A percentile compares a stretch with the other conserved stretches of the same genome.
These are phyloP conservation scores for Pythium dissimile DNA, from an alignment of 352 stramenopile species.

Conservation along the genomic window DNA sequence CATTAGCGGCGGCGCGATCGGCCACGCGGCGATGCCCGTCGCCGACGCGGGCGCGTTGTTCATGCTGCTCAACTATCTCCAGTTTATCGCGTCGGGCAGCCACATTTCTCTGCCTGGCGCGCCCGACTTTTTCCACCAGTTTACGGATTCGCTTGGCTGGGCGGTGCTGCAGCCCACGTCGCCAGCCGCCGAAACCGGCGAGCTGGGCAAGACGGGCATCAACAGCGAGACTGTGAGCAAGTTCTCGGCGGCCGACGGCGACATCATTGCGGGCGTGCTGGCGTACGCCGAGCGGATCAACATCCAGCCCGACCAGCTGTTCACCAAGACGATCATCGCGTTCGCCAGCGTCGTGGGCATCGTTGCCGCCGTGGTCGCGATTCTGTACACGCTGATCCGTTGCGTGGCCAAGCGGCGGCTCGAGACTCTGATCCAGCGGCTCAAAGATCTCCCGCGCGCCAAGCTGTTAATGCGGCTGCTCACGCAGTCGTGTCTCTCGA, in stretches of 20 bases:
- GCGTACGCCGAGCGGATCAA: conserved; percentile 63
- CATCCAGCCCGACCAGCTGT: conserved; percentile 63
- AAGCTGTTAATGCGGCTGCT: conserved; percentile 68
- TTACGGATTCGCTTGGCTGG: conserved; percentile 72
- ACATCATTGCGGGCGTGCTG: conserved; percentile 72
- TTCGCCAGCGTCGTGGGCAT: conserved; percentile 54
- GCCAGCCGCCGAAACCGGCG: background rate
- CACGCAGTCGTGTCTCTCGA: conserved; percentile 64
- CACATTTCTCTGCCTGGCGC: conserved; percentile 57
- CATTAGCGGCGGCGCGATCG: conserved; percentile 3
- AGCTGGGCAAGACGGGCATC: conserved; percentile 11
- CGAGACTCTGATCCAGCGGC: conserved; percentile 49
- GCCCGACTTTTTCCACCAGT: conserved; percentile 57
- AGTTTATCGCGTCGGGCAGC: conserved; percentile 64
- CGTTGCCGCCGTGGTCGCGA: conserved; percentile 54
- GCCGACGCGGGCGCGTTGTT: conserved; percentile 52
- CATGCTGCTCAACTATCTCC: conserved; percentile 68
- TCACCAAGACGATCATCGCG: conserved; percentile 67
- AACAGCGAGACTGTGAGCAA: conserved; percentile 31
- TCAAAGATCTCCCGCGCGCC: conserved; percentile 64
- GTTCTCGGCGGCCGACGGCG: conserved; percentile 57
- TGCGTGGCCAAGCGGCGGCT: conserved; percentile 42
- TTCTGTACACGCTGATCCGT: conserved; percentile 50
- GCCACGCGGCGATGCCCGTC: conserved; percentile 21
- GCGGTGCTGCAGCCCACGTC: conserved; percentile 40